Base-by-base conservation (phyloP, 1,139 yeast species). In the Geotrichum carabidarum region DNA sequence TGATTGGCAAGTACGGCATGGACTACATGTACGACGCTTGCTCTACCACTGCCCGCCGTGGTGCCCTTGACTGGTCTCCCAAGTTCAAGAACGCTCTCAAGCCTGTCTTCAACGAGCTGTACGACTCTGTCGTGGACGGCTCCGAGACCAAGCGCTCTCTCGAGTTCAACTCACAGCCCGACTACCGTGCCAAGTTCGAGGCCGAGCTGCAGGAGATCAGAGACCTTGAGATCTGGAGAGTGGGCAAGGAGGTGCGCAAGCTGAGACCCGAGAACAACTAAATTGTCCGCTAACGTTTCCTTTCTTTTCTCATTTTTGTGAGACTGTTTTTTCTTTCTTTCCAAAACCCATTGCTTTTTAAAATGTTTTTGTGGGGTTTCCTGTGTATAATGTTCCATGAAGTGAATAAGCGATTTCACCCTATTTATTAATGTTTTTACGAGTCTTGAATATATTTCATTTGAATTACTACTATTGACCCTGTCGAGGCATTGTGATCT, bases 11-110 rank as follows among this genome's bases (percentile, higher is more conserved):
- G 79, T 87, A 93, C 83, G 99, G 99, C 81, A 93, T 93, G 99
- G 99, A 93, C 80, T 93, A 93, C 93, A 93, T 93, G 99, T 93
- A 93, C 84, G 98, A 91, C 74, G 99, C 99, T 69, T 93, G 99
- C 80, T 93, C 99, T 66, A 93, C 99, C 74, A 93, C 99, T 67
- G 99, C 99, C 69, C 89, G 98, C 83, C 90, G 99, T 82, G 99
- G 99, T 83, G 99, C 99, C 73, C 84, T 93, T 71, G 99, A 93
- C 82, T 93, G 99, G 99, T 91, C 93, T 83, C 99, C 98, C 77
- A 79, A 84, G 76, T 93, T 93, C 89, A 90, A 90, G 84, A 94
- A 88, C 69, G 97, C 97, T 72, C 84, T 93, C 79, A 93, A 93
- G 82, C 99, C 99, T 71, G 97, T 93, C 60, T 93, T 93, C 82